Percentiles rank a stretch among this genome's conserved stretches.
These are phyloP conservation scores for Lablab purpureus DNA, from an alignment of 306 rosid species.

Conservation along the genomic window DNA sequence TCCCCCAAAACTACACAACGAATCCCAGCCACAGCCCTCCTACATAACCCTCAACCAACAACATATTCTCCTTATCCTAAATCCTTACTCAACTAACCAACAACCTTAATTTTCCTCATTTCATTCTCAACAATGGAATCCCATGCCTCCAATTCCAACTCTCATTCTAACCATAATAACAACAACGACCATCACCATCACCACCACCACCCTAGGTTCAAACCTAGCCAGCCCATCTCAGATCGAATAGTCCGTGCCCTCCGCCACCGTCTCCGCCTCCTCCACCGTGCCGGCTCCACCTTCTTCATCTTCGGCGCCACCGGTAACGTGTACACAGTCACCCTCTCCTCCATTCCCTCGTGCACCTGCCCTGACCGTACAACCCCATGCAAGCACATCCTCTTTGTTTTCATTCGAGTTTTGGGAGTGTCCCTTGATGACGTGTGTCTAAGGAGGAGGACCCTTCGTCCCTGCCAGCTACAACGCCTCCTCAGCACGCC, in stretches of 20 bases:
- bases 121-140: conserved; percentile 60
- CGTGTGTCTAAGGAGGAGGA: conserved; percentile 63
- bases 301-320: conserved; percentile 88
- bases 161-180: conserved; percentile 18
- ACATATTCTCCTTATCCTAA: not conserved
- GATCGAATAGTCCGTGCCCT: conserved; percentile 80
- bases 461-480: conserved; percentile 67
- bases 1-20: conserved; percentile 56
- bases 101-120: not conserved
- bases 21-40: conserved; percentile 48
- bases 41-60: conserved; percentile 29
- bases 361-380: conserved; percentile 91
- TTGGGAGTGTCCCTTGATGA: conserved; percentile 67
- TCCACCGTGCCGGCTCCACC: conserved; percentile 70
- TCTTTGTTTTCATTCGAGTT: conserved; percentile 73
- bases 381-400: conserved; percentile 87
- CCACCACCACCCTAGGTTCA: conserved; percentile 48
- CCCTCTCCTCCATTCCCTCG: conserved; percentile 57
- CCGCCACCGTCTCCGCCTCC: conserved; percentile 77
- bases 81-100: not conserved
- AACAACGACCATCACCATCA: not conserved
- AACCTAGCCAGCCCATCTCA: conserved; percentile 59
- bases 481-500: conserved; percentile 56
- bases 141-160: conserved; percentile 57
- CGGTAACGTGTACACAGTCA: conserved; percentile 80